Base-by-base conservation (phyloP, 257 asterid genomes). In the Solanum tacnaense region DNA sequence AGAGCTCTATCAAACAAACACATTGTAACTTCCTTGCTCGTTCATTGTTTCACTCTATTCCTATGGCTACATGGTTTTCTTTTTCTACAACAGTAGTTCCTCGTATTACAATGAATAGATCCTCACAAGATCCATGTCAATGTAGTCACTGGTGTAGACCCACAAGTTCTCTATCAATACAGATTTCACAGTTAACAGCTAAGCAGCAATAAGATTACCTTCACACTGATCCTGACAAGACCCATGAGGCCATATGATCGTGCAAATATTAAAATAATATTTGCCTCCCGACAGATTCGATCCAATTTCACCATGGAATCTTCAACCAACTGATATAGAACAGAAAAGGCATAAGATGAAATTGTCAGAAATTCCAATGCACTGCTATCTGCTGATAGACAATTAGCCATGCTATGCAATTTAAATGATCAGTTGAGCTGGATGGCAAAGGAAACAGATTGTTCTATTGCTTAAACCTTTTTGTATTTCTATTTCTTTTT, bases 211-310 rank as follows among this genome's bases (percentile, higher is more conserved):
- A 46, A 81, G 39, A 87, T 56, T 92, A 97, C 99, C 98, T 96
- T 95, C 89, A 96, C 95, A 90, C 98, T 93, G 87, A 95, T 95
- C 90, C 99, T 96, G 62, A 94, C 95, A 88, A 94, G 90, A 83
- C 99, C 99, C 89, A 96, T 93, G 73, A 97, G 95, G 90, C 99
- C 99, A 92, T 96, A 97, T 85, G 99, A 97, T 84, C 99, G 98
- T 81, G 98, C 98, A 90, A 94, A 94, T 91, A 97, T 92, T 91
- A 97, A 89, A 88, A 89, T 89, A 91, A 94, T 94, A 92, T 95
- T 96, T 85, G 95, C 96, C 78, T 92, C 94, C 88, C 99, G 96
- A 60, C 99, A 97, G 78, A 97, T 97, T 89, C 88, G 92, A 84
- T 97, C 99, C 92, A 97, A 91, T 91, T 94, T 97, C 88, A 95